Evolutionary conservation across 2,329 filamentous ascomycete species (phyloP), one percentile per base, ranked within the genome.

Genomic region (Diaporthe sp.): DNA sequence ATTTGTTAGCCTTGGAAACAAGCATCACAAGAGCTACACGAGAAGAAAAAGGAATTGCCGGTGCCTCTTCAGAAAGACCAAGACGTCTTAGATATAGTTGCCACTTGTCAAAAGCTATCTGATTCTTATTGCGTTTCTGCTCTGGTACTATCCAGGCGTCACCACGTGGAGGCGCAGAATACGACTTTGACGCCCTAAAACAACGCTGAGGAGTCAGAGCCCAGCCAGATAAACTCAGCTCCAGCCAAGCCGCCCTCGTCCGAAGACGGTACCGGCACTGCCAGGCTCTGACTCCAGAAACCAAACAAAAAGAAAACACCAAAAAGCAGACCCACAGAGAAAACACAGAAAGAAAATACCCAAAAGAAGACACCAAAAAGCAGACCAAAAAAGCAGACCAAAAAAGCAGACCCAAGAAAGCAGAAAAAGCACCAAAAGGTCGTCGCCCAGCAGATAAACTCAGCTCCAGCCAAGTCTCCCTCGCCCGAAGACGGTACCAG

Each of bases 161-260:
- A 67, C 61, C 61, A 67, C 28, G 44, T 67, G 44, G 61, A 67
- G 61, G 61, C 44, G 44, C 61, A 67, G 61, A 51, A 51, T 67
- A 67, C 44, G 61, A 49, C 61, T 67, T 67, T 49, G 61, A 67
- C 61, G 44, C 61, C 61, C 44, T 44, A n/a, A 34, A 34, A 34
- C 34, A 34, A 34, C 34, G 34, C 34, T 34, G 34, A 34, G 19
- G 57, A 13, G 34, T 39, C 58, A 28, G 13, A 9, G 37, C 58
- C 37, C 39, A 62, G 60, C 60, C 60, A 6, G 25, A 65, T 42
- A 60, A 7, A 39, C 37, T 39, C 37, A 39, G 37, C 37, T 13
- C 37, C 37, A 39, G 37, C 37, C 12, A 39, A 39, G 37, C 12
- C 17, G 60, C 58, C 58, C 58, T 7, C 58, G 22, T 17, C 37